Evolutionary conservation across 441 rosid genomes (phyloP), one percentile per base, ranked within the genome.

Genomic region (Corymbia citriodora): DNA sequence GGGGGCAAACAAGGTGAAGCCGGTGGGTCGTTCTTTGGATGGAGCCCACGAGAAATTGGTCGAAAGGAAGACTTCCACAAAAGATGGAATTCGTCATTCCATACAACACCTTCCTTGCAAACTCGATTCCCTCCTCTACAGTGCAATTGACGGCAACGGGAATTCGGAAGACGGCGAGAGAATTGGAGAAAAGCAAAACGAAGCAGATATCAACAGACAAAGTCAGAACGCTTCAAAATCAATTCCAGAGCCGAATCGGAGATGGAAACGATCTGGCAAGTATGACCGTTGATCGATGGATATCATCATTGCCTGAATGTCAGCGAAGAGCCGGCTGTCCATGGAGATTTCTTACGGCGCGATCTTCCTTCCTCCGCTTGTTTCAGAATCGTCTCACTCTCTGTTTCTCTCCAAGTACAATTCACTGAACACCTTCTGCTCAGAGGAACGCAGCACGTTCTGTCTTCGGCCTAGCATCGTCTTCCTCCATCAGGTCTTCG

Each of bases 291-390:
- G 6, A 57, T 23, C 6, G 5, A 57, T 1, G 13, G 5, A 57
- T 25, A 21, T 9, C 13, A 23, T 23, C 63, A 57, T 57, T 0
- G 6, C 23, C 10, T 57, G 29, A 10, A 57, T 57, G 29, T 23
- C 63, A 9, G 33, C 2, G 2, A 57, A 12, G 5, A 57, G 9
- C 21, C 1, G 0, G 9, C 8, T 18, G 1, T 55, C 5, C 21
- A 27, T 57, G 12, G 29, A 57, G 23, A 57, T 57, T 9, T 57
- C 6, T 57, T 4, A 21, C 9, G 5, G 63, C 63, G 4, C 2
- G 8, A 57, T 23, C 63, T 57, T 57, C 63, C 61, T 57, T 55
- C 61, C 65, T 59, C 14, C 10, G 5, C 29, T 29, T 13, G 4
- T 29, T 63, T 29, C 17, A 63, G 1, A 63, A 63, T 63, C 18